Conservation (phyloP, 768 basidiomycete species). For the Amanita exitialis region DNA sequence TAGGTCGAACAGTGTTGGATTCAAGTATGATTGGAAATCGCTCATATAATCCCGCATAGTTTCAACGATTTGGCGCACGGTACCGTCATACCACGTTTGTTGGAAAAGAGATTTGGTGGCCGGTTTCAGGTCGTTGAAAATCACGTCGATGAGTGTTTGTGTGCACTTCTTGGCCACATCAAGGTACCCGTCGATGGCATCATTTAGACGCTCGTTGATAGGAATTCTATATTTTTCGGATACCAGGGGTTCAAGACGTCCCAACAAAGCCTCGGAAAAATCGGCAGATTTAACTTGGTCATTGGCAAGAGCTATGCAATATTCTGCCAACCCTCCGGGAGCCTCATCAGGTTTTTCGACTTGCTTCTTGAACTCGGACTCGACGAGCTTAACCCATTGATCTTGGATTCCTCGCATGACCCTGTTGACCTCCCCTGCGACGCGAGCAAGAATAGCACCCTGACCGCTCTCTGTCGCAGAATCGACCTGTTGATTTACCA, state of each 20-base stretch:
- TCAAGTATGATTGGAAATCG: conserved; percentile 91
- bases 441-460: conserved; percentile 84
- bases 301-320: conserved; percentile 93
- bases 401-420: conserved; percentile 86
- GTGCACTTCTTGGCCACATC: conserved; percentile 98
- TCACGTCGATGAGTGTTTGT: conserved; percentile 85
- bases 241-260: conserved; percentile 83
- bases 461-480: conserved; percentile 93
- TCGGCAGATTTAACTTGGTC: conserved; percentile 97
- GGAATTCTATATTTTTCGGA: conserved; percentile 81
- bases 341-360: conserved; percentile 83
- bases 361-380: conserved; percentile 80
- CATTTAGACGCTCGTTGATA: conserved; percentile 83
- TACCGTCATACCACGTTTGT: conserved; percentile 81
- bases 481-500: conserved; percentile 96
- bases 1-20: conserved; percentile 83
- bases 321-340: conserved; percentile 85
- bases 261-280: conserved; percentile 79
- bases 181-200: conserved; percentile 95
- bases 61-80: conserved; percentile 82
- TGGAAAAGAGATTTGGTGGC: conserved; percentile 82
- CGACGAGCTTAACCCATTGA: conserved; percentile 79
- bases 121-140: conserved; percentile 90
- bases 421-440: conserved; percentile 79
- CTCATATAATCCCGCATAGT: conserved; percentile 95